Percentiles rank a stretch among this genome's conserved stretches.
These are phyloP conservation scores for Erodium trifolium DNA, from an alignment of 441 rosid genomes.

Conservation along the genomic window DNA sequence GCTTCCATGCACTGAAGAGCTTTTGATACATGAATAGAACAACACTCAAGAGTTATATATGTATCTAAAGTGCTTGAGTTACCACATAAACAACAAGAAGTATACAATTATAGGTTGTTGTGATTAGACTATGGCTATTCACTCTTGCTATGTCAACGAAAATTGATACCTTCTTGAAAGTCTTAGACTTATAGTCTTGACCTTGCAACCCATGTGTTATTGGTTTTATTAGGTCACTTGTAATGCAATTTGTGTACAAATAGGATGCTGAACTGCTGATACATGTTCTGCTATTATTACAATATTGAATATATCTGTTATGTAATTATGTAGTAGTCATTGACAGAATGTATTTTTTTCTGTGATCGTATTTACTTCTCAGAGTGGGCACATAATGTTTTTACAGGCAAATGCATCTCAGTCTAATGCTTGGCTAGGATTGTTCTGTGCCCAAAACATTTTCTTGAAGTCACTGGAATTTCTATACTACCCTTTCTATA, in stretches of 20 bases:
- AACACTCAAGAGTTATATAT: neutral
- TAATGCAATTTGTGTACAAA: neutral
- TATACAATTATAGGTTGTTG: neutral
- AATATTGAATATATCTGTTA: neutral
- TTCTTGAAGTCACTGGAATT: constrained; percentile 1
- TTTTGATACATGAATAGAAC: neutral
- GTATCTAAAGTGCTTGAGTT: neutral
- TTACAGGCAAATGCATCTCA: neutral
- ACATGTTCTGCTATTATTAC: neutral
- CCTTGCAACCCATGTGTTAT: neutral
- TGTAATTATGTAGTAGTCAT: neutral
- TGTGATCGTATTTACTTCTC: neutral
- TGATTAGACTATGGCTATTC: neutral
- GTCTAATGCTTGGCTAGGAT: constrained; percentile 1
- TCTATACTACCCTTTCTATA: neutral
- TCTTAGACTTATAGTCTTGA: neutral
- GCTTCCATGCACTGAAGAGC: neutral
- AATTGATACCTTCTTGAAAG: constrained; percentile 3
- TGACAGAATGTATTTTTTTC: neutral
- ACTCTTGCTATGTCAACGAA: constrained; percentile 1
- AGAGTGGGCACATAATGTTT: constrained; percentile 4
- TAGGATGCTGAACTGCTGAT: constrained; percentile 7
- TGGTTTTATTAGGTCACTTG: neutral
- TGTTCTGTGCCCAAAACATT: neutral
- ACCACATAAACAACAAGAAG: constrained; percentile 1